A percentile compares a stretch with the other conserved stretches of the same genome.
Evolutionary conservation across 805 yeast genomes (phyloP).

Genomic region (Candida incommunis): DNA sequence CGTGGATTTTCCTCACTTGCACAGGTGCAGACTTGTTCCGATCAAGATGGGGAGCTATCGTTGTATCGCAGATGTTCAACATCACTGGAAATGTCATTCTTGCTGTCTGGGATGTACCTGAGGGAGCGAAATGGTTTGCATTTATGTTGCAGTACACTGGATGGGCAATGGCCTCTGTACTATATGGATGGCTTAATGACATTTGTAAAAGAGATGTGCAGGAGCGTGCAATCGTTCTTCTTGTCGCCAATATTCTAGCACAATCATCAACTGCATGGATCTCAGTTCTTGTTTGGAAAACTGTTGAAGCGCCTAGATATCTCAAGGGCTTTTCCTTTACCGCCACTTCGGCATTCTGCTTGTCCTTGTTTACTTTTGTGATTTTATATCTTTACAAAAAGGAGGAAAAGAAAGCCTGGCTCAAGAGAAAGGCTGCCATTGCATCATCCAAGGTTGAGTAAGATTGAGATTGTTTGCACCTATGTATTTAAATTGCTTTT

Average conservation of each 20-base stretch:
- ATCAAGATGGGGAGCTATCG: constrained; percentile 40
- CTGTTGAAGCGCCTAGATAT: constrained; percentile 17
- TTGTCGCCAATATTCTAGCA: constrained; percentile 37
- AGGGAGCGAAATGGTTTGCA: constrained; percentile 46
- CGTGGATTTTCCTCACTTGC: constrained; percentile 19
- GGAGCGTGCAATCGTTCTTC: constrained; percentile 36
- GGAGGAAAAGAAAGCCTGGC: constrained; percentile 5
- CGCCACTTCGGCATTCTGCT: constrained; percentile 10
- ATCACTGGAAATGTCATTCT: constrained; percentile 36
- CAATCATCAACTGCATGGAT: constrained; percentile 43
- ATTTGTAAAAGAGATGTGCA: constrained; percentile 40
- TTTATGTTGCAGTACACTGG: constrained; percentile 42
- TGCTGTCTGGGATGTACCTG: constrained; percentile 42
- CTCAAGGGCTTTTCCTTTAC: constrained; percentile 15
- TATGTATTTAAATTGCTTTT: no score
- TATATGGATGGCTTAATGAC: constrained; percentile 46
- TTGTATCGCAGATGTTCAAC: constrained; percentile 38
- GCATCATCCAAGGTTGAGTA: background rate
- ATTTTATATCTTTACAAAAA: constrained; percentile 9
- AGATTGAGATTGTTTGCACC: no score
- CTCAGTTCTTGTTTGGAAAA: constrained; percentile 30
- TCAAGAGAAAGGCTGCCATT: background rate
- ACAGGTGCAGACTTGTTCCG: constrained; percentile 34
- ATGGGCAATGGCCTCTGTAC: constrained; percentile 46
- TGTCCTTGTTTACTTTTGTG: constrained; percentile 12